A percentile compares a stretch with the other conserved stretches of the same genome.
Evolutionary conservation across 257 asterid species (phyloP).

Genomic region (Fraxinus excelsior): DNA sequence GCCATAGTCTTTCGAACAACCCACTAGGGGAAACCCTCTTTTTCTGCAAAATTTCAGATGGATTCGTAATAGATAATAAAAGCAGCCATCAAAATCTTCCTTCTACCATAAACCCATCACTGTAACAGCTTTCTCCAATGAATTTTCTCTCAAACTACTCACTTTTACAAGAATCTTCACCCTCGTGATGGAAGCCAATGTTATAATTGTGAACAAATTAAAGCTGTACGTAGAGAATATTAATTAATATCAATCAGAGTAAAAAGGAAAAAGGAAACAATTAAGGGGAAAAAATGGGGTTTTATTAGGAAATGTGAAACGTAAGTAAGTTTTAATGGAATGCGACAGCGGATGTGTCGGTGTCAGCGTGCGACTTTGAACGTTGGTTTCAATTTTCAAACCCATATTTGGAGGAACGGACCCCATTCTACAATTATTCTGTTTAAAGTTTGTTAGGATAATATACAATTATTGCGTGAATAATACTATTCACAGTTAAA

Average conservation of each 20-base stretch:
- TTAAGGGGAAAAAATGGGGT: no score
- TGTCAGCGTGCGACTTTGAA: neutral
- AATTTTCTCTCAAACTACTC: constrained; percentile 13
- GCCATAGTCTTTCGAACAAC: constrained; percentile 42
- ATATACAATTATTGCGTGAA: no score
- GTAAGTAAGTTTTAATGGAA: neutral
- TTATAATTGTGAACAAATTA: neutral
- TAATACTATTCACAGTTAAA: no score
- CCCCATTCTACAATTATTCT: neutral
- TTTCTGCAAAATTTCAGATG: constrained; percentile 26
- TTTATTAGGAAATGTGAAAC: neutral
- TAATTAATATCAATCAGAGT: no score
- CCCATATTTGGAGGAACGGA: neutral
- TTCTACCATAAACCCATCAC: constrained; percentile 20
- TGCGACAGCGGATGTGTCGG: neutral
- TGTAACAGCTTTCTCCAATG: constrained; percentile 4
- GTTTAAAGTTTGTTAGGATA: no score
- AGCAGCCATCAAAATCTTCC: constrained; percentile 15
- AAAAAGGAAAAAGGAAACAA: no score
- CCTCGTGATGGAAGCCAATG: constrained; percentile 16
- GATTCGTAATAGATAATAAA: neutral
- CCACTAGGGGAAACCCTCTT: constrained; percentile 9
- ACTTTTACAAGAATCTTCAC: constrained; percentile 7
- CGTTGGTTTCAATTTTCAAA: neutral
- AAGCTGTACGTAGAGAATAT: neutral